Conservation (phyloP, 345 rosid genomes). For the Euphorbia tirucalli region DNA sequence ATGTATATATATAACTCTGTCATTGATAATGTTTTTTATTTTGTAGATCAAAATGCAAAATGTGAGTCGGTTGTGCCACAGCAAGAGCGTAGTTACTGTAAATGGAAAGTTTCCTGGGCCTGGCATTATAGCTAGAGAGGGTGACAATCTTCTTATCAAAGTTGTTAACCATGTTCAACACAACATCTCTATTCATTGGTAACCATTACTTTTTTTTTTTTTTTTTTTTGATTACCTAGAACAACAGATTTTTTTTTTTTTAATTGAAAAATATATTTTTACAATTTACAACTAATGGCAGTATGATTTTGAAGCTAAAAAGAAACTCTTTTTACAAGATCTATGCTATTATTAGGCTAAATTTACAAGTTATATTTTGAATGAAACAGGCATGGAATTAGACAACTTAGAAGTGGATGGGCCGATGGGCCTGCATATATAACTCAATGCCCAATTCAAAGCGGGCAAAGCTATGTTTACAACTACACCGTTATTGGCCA, state of each 20-base stretch:
- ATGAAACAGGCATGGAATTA: conserved; percentile 18
- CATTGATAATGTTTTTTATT: background rate
- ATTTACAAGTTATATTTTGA: background rate
- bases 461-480: conserved; percentile 24
- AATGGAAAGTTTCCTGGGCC: conserved; percentile 32
- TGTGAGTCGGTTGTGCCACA: conserved; percentile 31
- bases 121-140: conserved; percentile 29
- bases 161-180: conserved; percentile 28
- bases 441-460: conserved; percentile 28
- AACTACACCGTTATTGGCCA: conserved; percentile 26
- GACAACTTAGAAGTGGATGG: conserved; percentile 15
- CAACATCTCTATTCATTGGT: conserved; percentile 30
- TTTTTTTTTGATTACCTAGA: background rate
- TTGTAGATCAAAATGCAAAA: conserved; percentile 25
- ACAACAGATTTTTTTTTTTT: background rate
- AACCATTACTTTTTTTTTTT: background rate
- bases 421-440: conserved; percentile 23
- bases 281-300: too few species aligned
- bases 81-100: conserved; percentile 26
- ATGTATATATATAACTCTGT: background rate
- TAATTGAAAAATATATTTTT: background rate
- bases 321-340: background rate
- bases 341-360: background rate
- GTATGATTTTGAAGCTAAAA: background rate
- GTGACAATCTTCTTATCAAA: conserved; percentile 23